Base-by-base conservation (phyloP, 2,329 filamentous ascomycete genomes). In the Phialocephala subalpina region DNA sequence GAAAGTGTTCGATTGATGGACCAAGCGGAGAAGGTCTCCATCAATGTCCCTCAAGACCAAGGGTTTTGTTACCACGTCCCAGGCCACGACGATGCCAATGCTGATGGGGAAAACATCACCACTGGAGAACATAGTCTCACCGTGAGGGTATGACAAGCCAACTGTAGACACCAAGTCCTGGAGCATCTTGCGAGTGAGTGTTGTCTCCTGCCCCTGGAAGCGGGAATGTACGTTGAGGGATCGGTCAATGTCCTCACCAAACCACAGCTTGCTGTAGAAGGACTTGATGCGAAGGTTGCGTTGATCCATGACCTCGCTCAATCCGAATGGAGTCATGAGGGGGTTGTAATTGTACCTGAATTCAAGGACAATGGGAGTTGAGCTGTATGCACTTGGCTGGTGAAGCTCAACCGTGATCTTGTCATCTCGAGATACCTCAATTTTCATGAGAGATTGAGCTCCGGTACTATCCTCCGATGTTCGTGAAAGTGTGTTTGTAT, bases 11-110 rank as follows among this genome's bases (percentile, higher is more conserved):
- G 94, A 97, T 68, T 97, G 82, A 80, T 98, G 95, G 16, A 98
- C 94, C 60, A 98, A 88, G 82, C 96, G 97, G 67, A 98, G 85
- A 60, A 98, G 83, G 77, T 98, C 95, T 70, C 95, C 95, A 73
- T 97, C 94, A 73, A 98, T 97, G 69, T 94, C 49, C 18, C 25
- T 27, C 12, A 53, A 94, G 86, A 98, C 97, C 79, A 98, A 97
- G 12, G 95, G 94, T 85, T 97, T 97, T 18, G 93, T 97, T 76
- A 98, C 97, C 47, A 94, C 95, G 83, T 98, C 97, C 94, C 94
- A 97, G 67, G 93, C 93, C 57, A 95, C 90, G 16, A 97, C 93
- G 71, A 97, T 97, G 70, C 93, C 93, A 75, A 97, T 97, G 80
- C 98, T 95, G 94, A 98, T 97, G 25, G 96, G 95, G 45, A 53